Conservation (phyloP, 192 early-diverging fungal species). For the Dissophora ornata region DNA sequence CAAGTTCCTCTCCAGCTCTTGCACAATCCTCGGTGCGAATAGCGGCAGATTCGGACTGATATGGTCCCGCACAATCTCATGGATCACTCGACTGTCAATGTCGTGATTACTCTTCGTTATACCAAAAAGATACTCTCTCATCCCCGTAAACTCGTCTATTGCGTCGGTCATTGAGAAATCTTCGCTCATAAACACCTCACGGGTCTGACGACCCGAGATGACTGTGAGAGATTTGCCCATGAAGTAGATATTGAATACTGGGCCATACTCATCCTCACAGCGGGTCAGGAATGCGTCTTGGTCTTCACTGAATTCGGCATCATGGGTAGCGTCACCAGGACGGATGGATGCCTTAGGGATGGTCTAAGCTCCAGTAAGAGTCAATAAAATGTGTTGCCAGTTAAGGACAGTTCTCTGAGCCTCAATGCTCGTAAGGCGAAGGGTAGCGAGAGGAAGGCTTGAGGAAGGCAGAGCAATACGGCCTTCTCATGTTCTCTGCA, state of each 20-base stretch:
- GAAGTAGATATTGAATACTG: slow-evolving; percentile 28
- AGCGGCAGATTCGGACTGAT: slow-evolving; percentile 37
- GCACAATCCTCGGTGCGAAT: slow-evolving; percentile 29
- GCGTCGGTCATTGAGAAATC: slow-evolving; percentile 24
- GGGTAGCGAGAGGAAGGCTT: too few relatives aligned
- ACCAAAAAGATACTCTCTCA: slow-evolving; percentile 7
- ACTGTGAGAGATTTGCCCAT: slow-evolving; percentile 17
- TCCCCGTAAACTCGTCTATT: slow-evolving; percentile 31
- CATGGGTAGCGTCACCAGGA: slow-evolving; percentile 27
- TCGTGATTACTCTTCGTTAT: slow-evolving; percentile 27
- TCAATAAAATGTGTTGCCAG: background rate
- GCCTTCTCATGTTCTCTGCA: too few relatives aligned
- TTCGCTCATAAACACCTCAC: slow-evolving; percentile 43
- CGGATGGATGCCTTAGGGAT: slow-evolving; percentile 30
- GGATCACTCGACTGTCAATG: slow-evolving; percentile 7
- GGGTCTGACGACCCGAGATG: slow-evolving; percentile 32
- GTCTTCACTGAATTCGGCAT: slow-evolving; percentile 33
- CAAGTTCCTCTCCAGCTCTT: slow-evolving; percentile 25
- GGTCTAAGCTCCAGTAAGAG: background rate
- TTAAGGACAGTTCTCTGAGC: too few relatives aligned
- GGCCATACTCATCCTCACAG: slow-evolving; percentile 23
- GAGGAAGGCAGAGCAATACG: too few relatives aligned
- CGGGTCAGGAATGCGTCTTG: slow-evolving; percentile 21
- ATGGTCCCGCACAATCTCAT: slow-evolving; percentile 36
- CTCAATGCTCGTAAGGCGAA: too few relatives aligned